Percentiles rank a stretch among this genome's conserved stretches.
Conservation (phyloP, 495 filamentous ascomycete species). For the Penicillium atrosanguineum region DNA sequence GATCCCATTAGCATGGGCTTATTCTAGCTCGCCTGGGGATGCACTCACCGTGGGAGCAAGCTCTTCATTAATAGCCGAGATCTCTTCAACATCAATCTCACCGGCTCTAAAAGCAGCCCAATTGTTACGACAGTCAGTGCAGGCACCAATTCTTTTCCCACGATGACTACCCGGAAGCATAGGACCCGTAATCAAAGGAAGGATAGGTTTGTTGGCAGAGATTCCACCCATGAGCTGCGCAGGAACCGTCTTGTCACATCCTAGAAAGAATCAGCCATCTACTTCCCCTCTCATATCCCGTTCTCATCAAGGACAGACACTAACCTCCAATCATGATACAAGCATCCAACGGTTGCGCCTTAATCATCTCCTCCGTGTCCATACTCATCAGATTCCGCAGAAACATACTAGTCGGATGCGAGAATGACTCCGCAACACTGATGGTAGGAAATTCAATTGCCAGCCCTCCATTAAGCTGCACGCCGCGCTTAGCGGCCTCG, state of each 20-base stretch:
- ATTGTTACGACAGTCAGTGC: constrained; percentile 65
- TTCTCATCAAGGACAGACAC: constrained; percentile 9
- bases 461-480: constrained; percentile 58
- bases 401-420: constrained; percentile 66
- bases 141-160: constrained; percentile 59
- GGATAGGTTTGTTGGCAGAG: constrained; percentile 64
- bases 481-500: constrained; percentile 61
- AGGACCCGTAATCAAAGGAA: constrained; percentile 62
- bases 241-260: constrained; percentile 68
- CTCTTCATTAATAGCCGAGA: constrained; percentile 63
- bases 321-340: constrained; percentile 63
- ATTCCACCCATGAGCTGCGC: constrained; percentile 70
- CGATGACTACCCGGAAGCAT: constrained; percentile 66
- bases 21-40: background rate
- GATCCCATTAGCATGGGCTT: background rate
- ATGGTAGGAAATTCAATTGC: constrained; percentile 68
- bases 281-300: background rate
- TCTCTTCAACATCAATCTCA: constrained; percentile 63
- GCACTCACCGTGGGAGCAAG: constrained; percentile 58
- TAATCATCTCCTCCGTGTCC: constrained; percentile 72
- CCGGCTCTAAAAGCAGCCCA: constrained; percentile 64
- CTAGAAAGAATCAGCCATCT: constrained; percentile 20
- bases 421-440: constrained; percentile 61
- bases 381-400: constrained; percentile 68
- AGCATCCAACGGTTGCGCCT: constrained; percentile 61